Evolutionary conservation across 805 yeast species (phyloP).

Genomic region (Kuraishia borneana): DNA sequence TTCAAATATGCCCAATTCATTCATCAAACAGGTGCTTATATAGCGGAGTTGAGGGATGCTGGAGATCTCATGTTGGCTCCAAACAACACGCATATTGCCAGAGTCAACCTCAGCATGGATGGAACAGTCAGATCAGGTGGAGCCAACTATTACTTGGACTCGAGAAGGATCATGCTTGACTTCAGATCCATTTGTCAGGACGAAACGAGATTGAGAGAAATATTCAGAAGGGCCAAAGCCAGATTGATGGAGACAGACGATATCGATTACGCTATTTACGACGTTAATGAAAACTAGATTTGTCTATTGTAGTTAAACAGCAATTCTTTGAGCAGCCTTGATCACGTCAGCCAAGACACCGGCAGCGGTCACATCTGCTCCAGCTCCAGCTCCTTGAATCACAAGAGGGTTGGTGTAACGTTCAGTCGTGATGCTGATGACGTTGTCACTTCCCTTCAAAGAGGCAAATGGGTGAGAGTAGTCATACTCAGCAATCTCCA

Average conservation of each 20-base stretch:
- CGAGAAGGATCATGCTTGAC: conserved; percentile 63
- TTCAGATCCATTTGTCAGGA: conserved; percentile 55
- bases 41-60: conserved; percentile 74
- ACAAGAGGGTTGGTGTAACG: conserved; percentile 91
- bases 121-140: conserved; percentile 15
- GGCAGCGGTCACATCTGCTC: conserved; percentile 54
- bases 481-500: conserved; percentile 81
- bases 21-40: conserved; percentile 80
- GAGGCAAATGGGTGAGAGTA: conserved; percentile 92
- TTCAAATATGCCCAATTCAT: conserved; percentile 83
- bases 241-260: conserved; percentile 27
- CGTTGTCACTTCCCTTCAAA: conserved; percentile 92
- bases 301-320: conserved; percentile 11
- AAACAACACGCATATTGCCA: conserved; percentile 70
- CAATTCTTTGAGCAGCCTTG: conserved; percentile 82
- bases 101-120: conserved; percentile 40
- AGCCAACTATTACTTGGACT: conserved; percentile 34
- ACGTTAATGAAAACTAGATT: neutral
- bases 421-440: conserved; percentile 80
- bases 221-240: conserved; percentile 50
- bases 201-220: conserved; percentile 29
- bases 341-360: conserved; percentile 93
- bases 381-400: conserved; percentile 96
- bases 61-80: conserved; percentile 80
- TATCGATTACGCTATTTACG: conserved; percentile 8